Evolutionary conservation across 1,139 yeast genomes (phyloP).

Genomic region (Candida sojae): DNA sequence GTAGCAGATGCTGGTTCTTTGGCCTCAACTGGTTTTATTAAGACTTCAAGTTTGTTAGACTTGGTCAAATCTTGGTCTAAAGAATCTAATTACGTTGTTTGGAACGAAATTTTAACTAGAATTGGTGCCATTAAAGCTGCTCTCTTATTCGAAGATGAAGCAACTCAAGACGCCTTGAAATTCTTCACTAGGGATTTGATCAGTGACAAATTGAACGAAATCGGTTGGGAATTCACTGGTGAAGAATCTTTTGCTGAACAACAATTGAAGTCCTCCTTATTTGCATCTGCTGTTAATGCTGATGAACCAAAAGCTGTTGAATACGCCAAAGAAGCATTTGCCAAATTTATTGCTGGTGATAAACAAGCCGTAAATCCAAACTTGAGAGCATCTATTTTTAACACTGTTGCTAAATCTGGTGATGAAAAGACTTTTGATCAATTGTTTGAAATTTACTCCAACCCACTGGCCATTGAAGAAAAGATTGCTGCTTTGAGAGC

Average conservation of each 20-base stretch:
- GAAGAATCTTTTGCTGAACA: slow-evolving; percentile 70
- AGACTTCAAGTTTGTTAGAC: slow-evolving; percentile 64
- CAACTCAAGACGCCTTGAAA: slow-evolving; percentile 56
- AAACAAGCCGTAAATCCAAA: slow-evolving; percentile 77
- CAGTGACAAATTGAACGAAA: slow-evolving; percentile 52
- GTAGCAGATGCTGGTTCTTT: slow-evolving; percentile 81
- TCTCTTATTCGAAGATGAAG: slow-evolving; percentile 68
- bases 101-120: slow-evolving; percentile 67
- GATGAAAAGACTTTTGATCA: slow-evolving; percentile 63
- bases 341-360: slow-evolving; percentile 63
- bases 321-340: slow-evolving; percentile 59
- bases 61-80: slow-evolving; percentile 68
- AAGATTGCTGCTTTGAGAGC: slow-evolving; percentile 74
- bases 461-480: slow-evolving; percentile 71
- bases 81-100: slow-evolving; percentile 73
- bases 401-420: slow-evolving; percentile 67
- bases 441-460: slow-evolving; percentile 62
- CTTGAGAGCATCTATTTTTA: slow-evolving; percentile 71
- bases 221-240: slow-evolving; percentile 71
- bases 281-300: slow-evolving; percentile 65
- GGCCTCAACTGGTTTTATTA: slow-evolving; percentile 70
- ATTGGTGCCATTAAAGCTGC: slow-evolving; percentile 60
- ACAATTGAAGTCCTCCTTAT: slow-evolving; percentile 74
- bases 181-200: slow-evolving; percentile 62
- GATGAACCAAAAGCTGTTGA: slow-evolving; percentile 57